Base-by-base conservation (phyloP, 495 filamentous ascomycete species). In the Penicillium manginii region DNA sequence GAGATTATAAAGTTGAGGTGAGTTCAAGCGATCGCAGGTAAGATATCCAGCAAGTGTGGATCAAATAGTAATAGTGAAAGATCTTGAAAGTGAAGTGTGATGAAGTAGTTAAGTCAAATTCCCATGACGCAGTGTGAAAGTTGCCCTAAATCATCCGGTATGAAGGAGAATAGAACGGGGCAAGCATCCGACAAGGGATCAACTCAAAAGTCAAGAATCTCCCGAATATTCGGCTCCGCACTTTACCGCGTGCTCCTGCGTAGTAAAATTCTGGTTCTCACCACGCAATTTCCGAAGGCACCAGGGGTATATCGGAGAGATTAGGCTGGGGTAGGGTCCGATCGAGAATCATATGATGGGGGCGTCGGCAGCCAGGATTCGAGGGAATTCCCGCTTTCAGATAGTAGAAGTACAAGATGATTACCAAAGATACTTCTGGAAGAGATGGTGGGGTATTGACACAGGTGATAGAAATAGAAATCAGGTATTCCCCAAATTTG, bases 61-160 rank as follows among this genome's bases (percentile, higher is more conserved):
- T 39, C 19, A 15, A 39, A 31, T 10, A 21, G 33, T 9, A 40
- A 21, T 39, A 26, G 33, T 40, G 15, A 17, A 12, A 48, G 29
- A 14, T 19, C 9, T 31, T 49, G 29, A 12, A 4, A 29, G 26
- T 29, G 26, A 7, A 29, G 26, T 29, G 26, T 7, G 9, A 29
- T 29, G 26, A 10, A 33, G 45, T 45, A 39, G 35, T n/a, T 8
- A 39, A 39, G 10, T 61, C 54, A 65, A 51, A 65, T 65, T 65
- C 59, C 59, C 59, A 65, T 65, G 62, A 65, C 62, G 62, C 50
- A 58, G 26, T 29, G 50, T 54, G 35, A 37, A 39, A 54, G 26
- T 15, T 37, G 57, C 50, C 50, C 48, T 50, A 59, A 43, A 50
- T 50, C 31, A 39, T 48, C 42, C 35, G 35, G 35, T 6, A 39